Percentiles rank a stretch among this genome's conserved stretches.
Conservation (phyloP, 495 filamentous ascomycete species). For the Aspergillus baeticus region DNA sequence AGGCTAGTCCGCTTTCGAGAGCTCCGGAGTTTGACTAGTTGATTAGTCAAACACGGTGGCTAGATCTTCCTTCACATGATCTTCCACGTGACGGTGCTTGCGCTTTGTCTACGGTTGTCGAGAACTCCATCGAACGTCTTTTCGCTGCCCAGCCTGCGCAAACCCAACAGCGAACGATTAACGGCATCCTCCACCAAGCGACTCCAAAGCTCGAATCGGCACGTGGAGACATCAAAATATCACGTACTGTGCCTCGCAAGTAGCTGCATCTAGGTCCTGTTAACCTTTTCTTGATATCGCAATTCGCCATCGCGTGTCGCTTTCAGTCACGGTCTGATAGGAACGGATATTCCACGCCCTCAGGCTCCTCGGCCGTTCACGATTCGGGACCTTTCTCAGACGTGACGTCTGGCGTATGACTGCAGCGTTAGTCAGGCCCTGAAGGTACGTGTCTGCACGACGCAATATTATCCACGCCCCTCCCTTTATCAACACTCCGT, state of each 20-base stretch:
- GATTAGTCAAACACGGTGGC: conserved; percentile 1
- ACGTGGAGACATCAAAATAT: too few relatives aligned
- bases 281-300: too few relatives aligned
- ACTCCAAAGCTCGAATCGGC: too few relatives aligned
- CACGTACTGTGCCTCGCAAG: too few relatives aligned
- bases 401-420: conserved; percentile 40
- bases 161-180: neutral
- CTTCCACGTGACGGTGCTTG: neutral
- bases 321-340: neutral
- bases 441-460: conserved; percentile 60
- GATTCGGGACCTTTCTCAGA: conserved; percentile 33
- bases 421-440: conserved; percentile 43
- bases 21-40: neutral
- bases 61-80: neutral
- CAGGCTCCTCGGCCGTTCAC: neutral
- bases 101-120: conserved; percentile 6
- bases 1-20: neutral
- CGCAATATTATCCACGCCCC: conserved; percentile 30
- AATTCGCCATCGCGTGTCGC: too few relatives aligned
- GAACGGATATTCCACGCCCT: neutral
- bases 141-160: conserved; percentile 4
- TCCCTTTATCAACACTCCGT: conserved; percentile 52
- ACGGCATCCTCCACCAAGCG: too few relatives aligned
- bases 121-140: neutral
- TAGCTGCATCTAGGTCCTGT: too few relatives aligned